A percentile compares a stretch with the other conserved stretches of the same genome.
Conservation (phyloP, 805 yeast species). For the Maudiozyma pseudohumilis region DNA sequence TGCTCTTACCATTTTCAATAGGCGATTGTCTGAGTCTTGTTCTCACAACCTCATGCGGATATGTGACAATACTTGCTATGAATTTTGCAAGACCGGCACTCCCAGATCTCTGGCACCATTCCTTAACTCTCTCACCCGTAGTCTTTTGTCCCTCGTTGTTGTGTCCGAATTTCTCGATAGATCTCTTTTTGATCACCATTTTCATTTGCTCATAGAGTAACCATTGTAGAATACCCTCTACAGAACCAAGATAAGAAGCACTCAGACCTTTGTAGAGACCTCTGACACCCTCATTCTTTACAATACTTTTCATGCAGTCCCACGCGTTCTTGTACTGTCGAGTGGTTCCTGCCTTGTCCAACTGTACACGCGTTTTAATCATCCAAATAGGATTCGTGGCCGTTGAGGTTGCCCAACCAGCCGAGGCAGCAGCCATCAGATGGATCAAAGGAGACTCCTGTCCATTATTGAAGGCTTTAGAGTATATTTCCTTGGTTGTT, state of each 20-base stretch:
- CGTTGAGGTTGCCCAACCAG: constrained; percentile 91
- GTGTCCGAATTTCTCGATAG: constrained; percentile 31
- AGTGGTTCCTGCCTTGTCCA: constrained; percentile 60
- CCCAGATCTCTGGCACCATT: constrained; percentile 94
- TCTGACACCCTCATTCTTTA: constrained; percentile 64
- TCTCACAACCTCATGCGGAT: constrained; percentile 95
- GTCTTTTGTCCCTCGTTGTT: constrained; percentile 27
- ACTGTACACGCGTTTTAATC: constrained; percentile 85
- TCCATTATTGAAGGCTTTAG: constrained; percentile 57
- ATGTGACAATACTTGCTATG: constrained; percentile 82
- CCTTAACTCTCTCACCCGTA: constrained; percentile 54
- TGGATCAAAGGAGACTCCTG: constrained; percentile 80
- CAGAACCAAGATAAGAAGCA: constrained; percentile 90
- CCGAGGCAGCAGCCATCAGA: constrained; percentile 73
- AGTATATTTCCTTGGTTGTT: constrained; percentile 72
- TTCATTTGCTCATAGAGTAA: constrained; percentile 94
- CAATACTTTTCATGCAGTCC: constrained; percentile 68
- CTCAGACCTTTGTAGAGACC: constrained; percentile 87
- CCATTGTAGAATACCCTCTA: constrained; percentile 93
- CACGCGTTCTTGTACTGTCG: constrained; percentile 70
- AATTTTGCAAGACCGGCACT: constrained; percentile 96
- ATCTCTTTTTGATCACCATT: constrained; percentile 46
- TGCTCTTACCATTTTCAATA: constrained; percentile 61
- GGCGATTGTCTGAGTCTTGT: constrained; percentile 96
- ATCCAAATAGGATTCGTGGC: constrained; percentile 98